A percentile compares a stretch with the other conserved stretches of the same genome.
Evolutionary conservation across 148 eudicot species (phyloP).

Genomic region (Simmondsia chinensis): DNA sequence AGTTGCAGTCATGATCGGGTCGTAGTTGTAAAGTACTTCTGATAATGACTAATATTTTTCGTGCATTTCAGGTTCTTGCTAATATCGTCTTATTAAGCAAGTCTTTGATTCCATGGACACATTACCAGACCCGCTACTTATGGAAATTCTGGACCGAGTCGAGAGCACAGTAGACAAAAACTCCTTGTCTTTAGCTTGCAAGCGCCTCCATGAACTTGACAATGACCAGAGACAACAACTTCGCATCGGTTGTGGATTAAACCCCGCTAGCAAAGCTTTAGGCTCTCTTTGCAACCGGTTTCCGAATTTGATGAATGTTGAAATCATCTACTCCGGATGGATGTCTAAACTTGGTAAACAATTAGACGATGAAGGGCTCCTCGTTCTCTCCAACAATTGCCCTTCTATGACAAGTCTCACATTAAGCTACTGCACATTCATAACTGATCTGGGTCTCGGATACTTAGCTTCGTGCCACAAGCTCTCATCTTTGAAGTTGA

Average conservation of each 20-base stretch:
- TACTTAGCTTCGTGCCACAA: constrained; percentile 54
- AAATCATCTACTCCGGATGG: constrained; percentile 82
- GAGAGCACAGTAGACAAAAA: constrained; percentile 42
- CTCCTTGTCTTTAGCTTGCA: constrained; percentile 57
- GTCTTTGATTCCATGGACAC: constrained; percentile 38
- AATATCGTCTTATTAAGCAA: constrained; percentile 1
- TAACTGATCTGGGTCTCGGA: constrained; percentile 70
- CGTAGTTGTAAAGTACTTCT: too few relatives aligned
- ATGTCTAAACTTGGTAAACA: constrained; percentile 83
- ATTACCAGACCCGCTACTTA: constrained; percentile 57
- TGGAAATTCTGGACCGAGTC: constrained; percentile 58
- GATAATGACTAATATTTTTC: too few relatives aligned
- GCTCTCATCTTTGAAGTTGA: constrained; percentile 66
- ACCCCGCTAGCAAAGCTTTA: constrained; percentile 71
- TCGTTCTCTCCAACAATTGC: constrained; percentile 46
- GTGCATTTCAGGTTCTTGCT: constrained; percentile 13
- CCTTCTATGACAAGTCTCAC: constrained; percentile 54
- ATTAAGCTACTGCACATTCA: constrained; percentile 78
- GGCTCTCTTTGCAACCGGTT: constrained; percentile 59
- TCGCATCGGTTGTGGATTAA: constrained; percentile 78
- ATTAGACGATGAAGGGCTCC: constrained; percentile 71
- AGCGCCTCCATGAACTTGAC: constrained; percentile 55
- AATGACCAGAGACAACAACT: constrained; percentile 55
- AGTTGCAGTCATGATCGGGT: too few relatives aligned
- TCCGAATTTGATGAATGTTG: constrained; percentile 60